Evolutionary conservation across 768 basidiomycete genomes (phyloP).

Genomic region (Collybia sp.): DNA sequence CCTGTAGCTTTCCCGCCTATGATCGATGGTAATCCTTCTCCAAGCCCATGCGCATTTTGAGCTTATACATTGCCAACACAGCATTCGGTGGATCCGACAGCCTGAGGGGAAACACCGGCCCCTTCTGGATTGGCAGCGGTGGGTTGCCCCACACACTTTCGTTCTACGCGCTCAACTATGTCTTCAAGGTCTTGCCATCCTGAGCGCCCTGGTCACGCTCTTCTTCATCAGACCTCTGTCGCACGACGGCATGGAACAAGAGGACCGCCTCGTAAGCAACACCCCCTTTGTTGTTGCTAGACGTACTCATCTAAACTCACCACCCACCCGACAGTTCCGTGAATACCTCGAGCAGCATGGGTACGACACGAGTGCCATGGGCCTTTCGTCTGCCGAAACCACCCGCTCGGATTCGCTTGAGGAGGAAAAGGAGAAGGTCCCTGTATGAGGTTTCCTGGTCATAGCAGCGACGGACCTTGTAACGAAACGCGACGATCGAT

Average conservation of each 20-base stretch:
- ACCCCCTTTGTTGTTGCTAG: neutral
- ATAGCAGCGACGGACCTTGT: constrained; percentile 2
- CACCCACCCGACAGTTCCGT: constrained; percentile 56
- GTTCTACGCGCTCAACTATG: constrained; percentile 4
- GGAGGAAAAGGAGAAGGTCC: too few species aligned
- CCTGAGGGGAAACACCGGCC: constrained; percentile 69
- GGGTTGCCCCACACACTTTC: constrained; percentile 7
- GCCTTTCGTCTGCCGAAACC: constrained; percentile 23
- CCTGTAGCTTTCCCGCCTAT: constrained; percentile 60
- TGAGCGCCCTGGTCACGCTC: constrained; percentile 71
- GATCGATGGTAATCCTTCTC: constrained; percentile 41
- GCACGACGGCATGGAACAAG: constrained; percentile 74
- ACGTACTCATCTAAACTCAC: neutral
- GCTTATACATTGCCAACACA: constrained; percentile 17
- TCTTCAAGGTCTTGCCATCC: constrained; percentile 57
- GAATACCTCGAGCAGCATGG: constrained; percentile 76
- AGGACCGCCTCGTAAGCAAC: constrained; percentile 57
- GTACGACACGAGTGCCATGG: constrained; percentile 76
- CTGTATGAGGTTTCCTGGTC: too few species aligned
- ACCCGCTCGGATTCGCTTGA: too few species aligned
- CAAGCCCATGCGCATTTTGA: too few species aligned
- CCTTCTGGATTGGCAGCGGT: constrained; percentile 84
- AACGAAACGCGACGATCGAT: too few species aligned
- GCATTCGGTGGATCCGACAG: constrained; percentile 57
- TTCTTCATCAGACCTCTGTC: constrained; percentile 71